Base-by-base conservation (phyloP, 805 yeast genomes). In the Kuraishia borneana region DNA sequence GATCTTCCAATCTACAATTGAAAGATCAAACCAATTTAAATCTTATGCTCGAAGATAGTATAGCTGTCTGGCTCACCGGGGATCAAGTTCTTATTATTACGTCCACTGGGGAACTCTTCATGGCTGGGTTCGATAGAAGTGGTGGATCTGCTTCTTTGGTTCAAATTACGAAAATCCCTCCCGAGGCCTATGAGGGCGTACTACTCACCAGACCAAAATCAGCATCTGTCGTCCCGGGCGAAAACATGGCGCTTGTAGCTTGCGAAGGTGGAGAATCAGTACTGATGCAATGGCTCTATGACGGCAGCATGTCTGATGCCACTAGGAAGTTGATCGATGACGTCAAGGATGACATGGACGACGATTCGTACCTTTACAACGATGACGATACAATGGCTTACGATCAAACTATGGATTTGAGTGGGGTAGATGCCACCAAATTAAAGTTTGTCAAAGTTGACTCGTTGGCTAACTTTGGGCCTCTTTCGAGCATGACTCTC, bases 401-500 rank as follows among this genome's bases (percentile, higher is more conserved):
- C 17, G 18, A 23, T 36, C 29, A n/a, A 17, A 18, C 17, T 21
- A 6, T 9, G 22, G n/a, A 22, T 18, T 3, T 30, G 3, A 32
- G 28, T 10, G 34, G 30, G 14, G 3, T 30, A 3, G 29, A 14
- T 9, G 9, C 6, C 13, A 13, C 35, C 21, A 21, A 36, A 42
- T 31, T 42, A 53, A 49, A 57, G 41, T 70, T 78, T 37, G 53
- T 59, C 13, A 46, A 61, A 14, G 58, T 67, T 21, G 92, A 84
- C 42, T 54, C 58, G 1, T 48, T 87, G 8, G 46, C 66, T 2
- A 82, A 77, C 45, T 63, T 70, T 42, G 95, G 95, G 0, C 95
- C 95, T 0, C 60, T 82, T 9, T 63, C 82, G 2, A 72, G 76
- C 27, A 66, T 87, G 41, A 66, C 87, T 0, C 44, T 77, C 22